Base-by-base conservation (phyloP, 2,329 filamentous ascomycete genomes). In the Phyllosticta paracitricarpa region DNA sequence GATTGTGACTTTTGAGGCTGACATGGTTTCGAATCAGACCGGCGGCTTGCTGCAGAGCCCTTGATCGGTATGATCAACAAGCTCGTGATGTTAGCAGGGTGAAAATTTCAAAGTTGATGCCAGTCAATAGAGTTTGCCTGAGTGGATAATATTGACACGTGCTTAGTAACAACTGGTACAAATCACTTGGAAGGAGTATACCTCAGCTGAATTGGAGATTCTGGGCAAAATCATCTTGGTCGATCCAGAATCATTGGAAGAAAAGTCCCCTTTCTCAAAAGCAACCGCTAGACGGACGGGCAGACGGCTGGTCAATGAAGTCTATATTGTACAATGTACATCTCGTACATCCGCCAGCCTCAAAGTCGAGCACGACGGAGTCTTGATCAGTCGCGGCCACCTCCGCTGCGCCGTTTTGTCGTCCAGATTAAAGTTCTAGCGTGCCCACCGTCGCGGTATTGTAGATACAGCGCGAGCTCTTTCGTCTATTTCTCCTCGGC, bases 251-350 rank as follows among this genome's bases (percentile, higher is more conserved):
- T 25, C n/a, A 48, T 4, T 48, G 40, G 40, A 51, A 40, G 57
- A 14, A 25, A 61, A 58, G 52, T 25, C 19, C 28, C 60, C 53
- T 54, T 61, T 61, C 60, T 56, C 54, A 30, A 51, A 35, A 58
- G 56, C 53, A 25, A 10, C 56, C 56, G 52, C 56, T 54, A 54
- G 60, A 55, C 25, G 57, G 51, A 54, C 30, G 60, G 60, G 56
- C 56, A 33, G 60, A 55, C 56, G 56, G 60, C 40, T 48, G 40
- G 12, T 58, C 51, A 51, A 57, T 40, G 52, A 68, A 62, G 68
- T 74, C 71, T 74, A 74, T 75, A 73, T 68, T 74, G 72, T 75
- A 75, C 73, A 75, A 67, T 70, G 72, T 73, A 74, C 71, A 72
- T 68, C 56, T 63, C 69, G 70, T 73, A 74, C 69, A 73, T 68